phyloP scores from a whole-genome alignment of 371 early-diverging fungal genomes.

The Mortierella sp. region DNA sequence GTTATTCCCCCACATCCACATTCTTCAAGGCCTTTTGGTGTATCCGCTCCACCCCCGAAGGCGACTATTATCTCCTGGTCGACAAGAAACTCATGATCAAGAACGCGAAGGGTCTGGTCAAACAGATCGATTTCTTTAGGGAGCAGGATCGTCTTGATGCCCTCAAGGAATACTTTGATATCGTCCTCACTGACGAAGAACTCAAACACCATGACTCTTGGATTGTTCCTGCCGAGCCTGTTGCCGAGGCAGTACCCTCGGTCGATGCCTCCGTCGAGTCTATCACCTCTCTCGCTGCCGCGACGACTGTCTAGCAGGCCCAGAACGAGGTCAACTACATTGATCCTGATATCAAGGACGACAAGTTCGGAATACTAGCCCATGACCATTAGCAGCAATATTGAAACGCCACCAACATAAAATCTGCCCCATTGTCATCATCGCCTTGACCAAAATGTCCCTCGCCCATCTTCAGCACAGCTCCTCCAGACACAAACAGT shows the following conservation, averaged over 20 bases:
- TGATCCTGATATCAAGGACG: not conserved
- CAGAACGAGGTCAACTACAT: not conserved
- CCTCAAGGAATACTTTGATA: slow-evolving; percentile 36
- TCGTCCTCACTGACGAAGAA: slow-evolving; percentile 39
- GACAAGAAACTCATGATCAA: slow-evolving; percentile 16
- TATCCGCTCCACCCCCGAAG: slow-evolving; percentile 29
- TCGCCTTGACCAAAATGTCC: not conserved
- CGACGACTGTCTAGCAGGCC: not conserved
- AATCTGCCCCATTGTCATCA: not conserved
- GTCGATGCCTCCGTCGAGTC: not conserved
- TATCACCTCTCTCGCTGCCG: too few species aligned
- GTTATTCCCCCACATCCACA: slow-evolving; percentile 11
- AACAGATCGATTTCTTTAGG: slow-evolving; percentile 13
- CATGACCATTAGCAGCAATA: not conserved
- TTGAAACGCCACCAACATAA: not conserved
- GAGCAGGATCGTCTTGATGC: slow-evolving; percentile 33
- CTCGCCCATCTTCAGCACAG: too few species aligned
- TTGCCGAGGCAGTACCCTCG: not conserved
- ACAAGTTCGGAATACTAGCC: not conserved
- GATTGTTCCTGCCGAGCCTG: not conserved
- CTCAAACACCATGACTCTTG: slow-evolving; percentile 25
- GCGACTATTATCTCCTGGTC: slow-evolving; percentile 14
- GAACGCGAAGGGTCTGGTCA: slow-evolving; percentile 8
- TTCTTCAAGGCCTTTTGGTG: slow-evolving; percentile 25
- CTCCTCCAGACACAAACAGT: not conserved